phyloP scores from a whole-genome alignment of 2,329 filamentous ascomycete species.

The Thelonectria rubi region DNA sequence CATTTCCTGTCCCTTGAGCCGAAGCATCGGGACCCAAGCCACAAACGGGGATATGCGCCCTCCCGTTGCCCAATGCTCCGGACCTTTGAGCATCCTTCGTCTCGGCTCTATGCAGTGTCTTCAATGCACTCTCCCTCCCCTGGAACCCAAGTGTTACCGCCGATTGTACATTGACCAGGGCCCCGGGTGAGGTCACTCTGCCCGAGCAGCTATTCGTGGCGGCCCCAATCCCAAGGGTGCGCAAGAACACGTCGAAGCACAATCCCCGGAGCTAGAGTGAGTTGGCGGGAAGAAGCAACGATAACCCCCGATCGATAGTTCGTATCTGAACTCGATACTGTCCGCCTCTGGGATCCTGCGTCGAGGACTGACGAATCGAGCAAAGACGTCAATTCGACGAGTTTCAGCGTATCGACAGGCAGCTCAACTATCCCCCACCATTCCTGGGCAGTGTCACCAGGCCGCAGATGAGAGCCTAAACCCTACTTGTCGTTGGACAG shows the following conservation, averaged over 20 bases:
- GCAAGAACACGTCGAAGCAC: conserved; percentile 3
- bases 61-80: conserved; percentile 11
- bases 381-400: neutral
- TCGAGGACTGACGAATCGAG: conserved; percentile 9
- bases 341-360: conserved; percentile 12
- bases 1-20: conserved; percentile 6
- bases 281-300: conserved; percentile 20
- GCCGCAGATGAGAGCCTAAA: neutral
- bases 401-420: conserved; percentile 8
- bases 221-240: conserved; percentile 10
- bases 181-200: neutral
- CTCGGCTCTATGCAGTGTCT: conserved; percentile 8
- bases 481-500: neutral
- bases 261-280: conserved; percentile 9
- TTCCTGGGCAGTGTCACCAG: neutral
- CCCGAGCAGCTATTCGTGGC: neutral
- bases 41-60: conserved; percentile 12
- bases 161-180: neutral
- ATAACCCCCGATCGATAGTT: conserved; percentile 20
- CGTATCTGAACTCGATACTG: conserved; percentile 13
- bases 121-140: conserved; percentile 2
- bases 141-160: conserved; percentile 3
- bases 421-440: neutral
- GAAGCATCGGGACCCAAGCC: conserved; percentile 10
- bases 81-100: conserved; percentile 2